Evolutionary conservation across 176 grass and related monocot species (phyloP).

Genomic region (Pontederia crassipes): DNA sequence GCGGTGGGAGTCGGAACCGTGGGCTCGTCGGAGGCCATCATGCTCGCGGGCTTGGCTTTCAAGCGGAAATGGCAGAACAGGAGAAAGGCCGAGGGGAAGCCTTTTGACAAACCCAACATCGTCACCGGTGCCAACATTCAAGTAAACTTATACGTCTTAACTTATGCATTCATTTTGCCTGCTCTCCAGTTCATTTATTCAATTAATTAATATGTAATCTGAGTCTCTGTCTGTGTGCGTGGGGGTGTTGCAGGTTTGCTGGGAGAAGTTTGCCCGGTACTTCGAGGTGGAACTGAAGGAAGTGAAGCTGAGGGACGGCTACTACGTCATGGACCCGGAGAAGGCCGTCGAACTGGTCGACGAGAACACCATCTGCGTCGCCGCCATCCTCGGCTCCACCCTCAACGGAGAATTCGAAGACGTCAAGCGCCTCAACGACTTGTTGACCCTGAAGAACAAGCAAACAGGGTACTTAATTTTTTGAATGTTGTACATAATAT

Average conservation of each 20-base stretch:
- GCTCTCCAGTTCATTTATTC: too few species aligned
- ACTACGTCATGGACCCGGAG: constrained; percentile 70
- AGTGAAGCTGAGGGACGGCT: constrained; percentile 65
- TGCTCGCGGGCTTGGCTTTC: constrained; percentile 87
- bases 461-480: constrained; percentile 51
- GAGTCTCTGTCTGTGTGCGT: too few species aligned
- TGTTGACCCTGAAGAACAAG: constrained; percentile 57
- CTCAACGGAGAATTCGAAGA: constrained; percentile 91
- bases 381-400: constrained; percentile 86
- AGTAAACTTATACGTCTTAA: constrained; percentile 13
- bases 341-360: constrained; percentile 83
- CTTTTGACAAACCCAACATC: constrained; percentile 88
- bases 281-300: constrained; percentile 95
- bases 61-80: constrained; percentile 85
- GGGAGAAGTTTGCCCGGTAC: constrained; percentile 89
- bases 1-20: constrained; percentile 73
- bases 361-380: constrained; percentile 92
- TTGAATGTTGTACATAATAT: not conserved
- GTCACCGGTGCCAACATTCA: constrained; percentile 86
- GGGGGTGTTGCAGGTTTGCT: constrained; percentile 44
- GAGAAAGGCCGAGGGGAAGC: constrained; percentile 59
- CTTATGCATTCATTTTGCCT: not conserved
- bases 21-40: constrained; percentile 83
- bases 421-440: constrained; percentile 67
- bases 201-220: too few species aligned